These are phyloP conservation scores for Ogataea paraovalis DNA, from an alignment of 805 yeast genomes.

Conservation along the genomic window DNA sequence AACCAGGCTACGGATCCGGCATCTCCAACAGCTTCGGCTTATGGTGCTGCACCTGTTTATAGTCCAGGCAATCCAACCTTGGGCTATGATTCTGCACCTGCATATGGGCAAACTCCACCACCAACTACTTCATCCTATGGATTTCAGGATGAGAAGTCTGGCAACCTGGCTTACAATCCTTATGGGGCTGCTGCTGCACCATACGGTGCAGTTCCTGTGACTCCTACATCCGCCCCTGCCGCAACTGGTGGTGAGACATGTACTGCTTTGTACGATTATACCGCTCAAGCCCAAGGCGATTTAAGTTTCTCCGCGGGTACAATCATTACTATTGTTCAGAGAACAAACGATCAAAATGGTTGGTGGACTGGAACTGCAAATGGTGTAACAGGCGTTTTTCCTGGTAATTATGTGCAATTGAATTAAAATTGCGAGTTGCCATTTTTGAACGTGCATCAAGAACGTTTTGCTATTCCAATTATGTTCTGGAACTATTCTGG, in stretches of 20 bases:
- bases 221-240: slow-evolving; percentile 23
- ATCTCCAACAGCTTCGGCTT: slow-evolving; percentile 21
- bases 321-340: slow-evolving; percentile 74
- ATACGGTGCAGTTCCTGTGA: slow-evolving; percentile 28
- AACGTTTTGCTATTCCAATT: no score
- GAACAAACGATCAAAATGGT: slow-evolving; percentile 81
- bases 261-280: slow-evolving; percentile 86
- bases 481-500: no score
- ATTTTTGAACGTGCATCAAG: no score
- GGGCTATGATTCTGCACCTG: slow-evolving; percentile 28
- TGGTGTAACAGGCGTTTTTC: slow-evolving; percentile 88
- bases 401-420: slow-evolving; percentile 91
- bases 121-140: slow-evolving; percentile 19
- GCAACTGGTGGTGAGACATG: slow-evolving; percentile 52
- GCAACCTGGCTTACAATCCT: slow-evolving; percentile 24
- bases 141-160: slow-evolving; percentile 24
- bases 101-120: slow-evolving; percentile 31
- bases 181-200: slow-evolving; percentile 28
- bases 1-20: slow-evolving; percentile 34
- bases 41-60: slow-evolving; percentile 29
- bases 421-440: slow-evolving; percentile 28
- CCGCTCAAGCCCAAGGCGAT: slow-evolving; percentile 93
- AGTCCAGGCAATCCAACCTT: neutral
- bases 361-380: slow-evolving; percentile 96
- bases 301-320: slow-evolving; percentile 85